These are phyloP conservation scores for Cyberlindnera maclurae DNA, from an alignment of 805 yeast genomes.

Conservation along the genomic window DNA sequence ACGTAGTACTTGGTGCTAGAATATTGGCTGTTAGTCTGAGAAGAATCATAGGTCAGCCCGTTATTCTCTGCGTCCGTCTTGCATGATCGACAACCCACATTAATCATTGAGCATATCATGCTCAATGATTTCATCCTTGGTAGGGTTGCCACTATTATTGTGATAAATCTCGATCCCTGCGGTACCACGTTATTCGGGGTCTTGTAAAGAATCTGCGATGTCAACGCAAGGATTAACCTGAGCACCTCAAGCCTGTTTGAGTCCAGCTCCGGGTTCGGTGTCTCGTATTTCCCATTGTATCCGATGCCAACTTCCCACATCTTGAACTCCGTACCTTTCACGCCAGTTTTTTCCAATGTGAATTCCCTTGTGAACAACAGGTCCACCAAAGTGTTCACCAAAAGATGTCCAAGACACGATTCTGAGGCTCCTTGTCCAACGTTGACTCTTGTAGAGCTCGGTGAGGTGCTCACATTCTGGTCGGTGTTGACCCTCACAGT, in stretches of 20 bases:
- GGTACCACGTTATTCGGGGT: conserved; percentile 34
- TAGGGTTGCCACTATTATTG: conserved; percentile 42
- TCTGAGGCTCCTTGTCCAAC: conserved; percentile 9
- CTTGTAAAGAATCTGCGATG: conserved; percentile 55
- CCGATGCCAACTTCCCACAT: conserved; percentile 87
- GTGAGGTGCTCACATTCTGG: conserved; percentile 7
- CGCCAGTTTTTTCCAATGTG: conserved; percentile 31
- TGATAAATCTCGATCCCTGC: conserved; percentile 54
- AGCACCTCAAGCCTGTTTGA: conserved; percentile 63
- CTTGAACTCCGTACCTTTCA: conserved; percentile 29
- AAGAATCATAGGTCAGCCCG: conserved; percentile 32
- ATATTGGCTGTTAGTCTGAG: conserved; percentile 15
- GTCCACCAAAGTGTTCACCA: conserved; percentile 33
- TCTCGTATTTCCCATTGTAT: conserved; percentile 22
- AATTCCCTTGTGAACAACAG: conserved; percentile 53
- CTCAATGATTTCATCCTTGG: conserved; percentile 43
- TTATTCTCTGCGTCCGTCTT: conserved; percentile 32
- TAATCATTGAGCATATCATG: conserved; percentile 63
- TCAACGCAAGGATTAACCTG: conserved; percentile 50
- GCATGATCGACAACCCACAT: conserved; percentile 50
- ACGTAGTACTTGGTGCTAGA: conserved; percentile 23
- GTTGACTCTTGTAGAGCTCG: conserved; percentile 14
- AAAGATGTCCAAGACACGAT: conserved; percentile 26
- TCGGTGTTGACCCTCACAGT: conserved; percentile 16
- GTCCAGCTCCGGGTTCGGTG: conserved; percentile 40